Evolutionary conservation across 345 rosid species (phyloP).

Genomic region (Eucalyptus tenuipes): DNA sequence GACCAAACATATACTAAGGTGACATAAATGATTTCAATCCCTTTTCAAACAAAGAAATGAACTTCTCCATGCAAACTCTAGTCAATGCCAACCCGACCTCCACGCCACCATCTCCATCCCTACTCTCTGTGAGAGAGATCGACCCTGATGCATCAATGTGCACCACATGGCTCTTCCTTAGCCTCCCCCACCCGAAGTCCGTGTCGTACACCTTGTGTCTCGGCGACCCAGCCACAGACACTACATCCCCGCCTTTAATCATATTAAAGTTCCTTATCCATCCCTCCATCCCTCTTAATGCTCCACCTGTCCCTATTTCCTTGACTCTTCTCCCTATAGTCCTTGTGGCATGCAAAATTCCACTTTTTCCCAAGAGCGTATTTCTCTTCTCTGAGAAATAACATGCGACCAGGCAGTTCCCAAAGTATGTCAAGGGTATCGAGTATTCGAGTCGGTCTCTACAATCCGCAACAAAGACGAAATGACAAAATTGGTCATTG

Average conservation of each 20-base stretch:
- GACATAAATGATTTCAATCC: neutral
- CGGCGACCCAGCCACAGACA: slow-evolving; percentile 18
- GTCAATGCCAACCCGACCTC: slow-evolving; percentile 17
- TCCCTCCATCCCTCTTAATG: slow-evolving; percentile 1
- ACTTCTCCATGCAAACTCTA: neutral
- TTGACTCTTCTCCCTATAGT: slow-evolving; percentile 5
- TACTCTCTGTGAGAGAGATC: neutral
- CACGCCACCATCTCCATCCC: slow-evolving; percentile 12
- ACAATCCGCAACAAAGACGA: neutral
- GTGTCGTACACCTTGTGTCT: slow-evolving; percentile 1
- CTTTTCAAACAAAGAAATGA: neutral
- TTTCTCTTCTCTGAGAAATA: neutral
- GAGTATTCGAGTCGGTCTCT: neutral
- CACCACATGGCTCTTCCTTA: slow-evolving; percentile 8
- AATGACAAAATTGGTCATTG: neutral
- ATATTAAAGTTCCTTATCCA: neutral
- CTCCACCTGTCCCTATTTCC: slow-evolving; percentile 1
- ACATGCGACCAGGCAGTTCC: slow-evolving; percentile 17
- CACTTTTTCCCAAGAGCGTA: slow-evolving; percentile 8
- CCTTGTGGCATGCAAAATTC: slow-evolving; percentile 17
- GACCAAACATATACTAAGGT: neutral
- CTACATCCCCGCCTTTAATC: neutral
- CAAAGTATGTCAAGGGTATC: slow-evolving; percentile 12
- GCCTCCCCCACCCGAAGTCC: slow-evolving; percentile 40
- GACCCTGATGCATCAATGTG: neutral